Evolutionary conservation across 164 flowering plant species (phyloP), one percentile per base, ranked within the genome.

Genomic region (Buxus sempervirens): DNA sequence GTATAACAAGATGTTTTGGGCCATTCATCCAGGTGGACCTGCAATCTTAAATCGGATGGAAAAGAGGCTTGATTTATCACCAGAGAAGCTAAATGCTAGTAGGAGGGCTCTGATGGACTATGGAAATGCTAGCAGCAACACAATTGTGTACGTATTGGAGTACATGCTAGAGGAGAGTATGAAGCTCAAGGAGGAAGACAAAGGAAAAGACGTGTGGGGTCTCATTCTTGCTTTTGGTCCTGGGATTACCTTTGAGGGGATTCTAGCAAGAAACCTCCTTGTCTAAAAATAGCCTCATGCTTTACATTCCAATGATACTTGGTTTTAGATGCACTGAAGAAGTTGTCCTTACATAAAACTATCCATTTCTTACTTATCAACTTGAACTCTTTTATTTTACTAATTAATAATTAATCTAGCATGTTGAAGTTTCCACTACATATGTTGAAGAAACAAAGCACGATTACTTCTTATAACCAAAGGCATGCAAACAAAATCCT

Each of bases 1-100:
- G 9, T 91, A 90, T 60, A 88, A 94, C 76, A 78, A 83, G 69
- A 66, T 91, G 77, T 94, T 94, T 63, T 94, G 97, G 98, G 98
- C 97, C 0, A 97, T 94, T 53, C 98, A 94, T 78, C 97, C 98
- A 0, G 96, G 97, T 0, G 93, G 97, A 2, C 97, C 96, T 4
- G 98, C 96, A 9, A 90, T 94, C 41, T 71, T 94, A 79, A 90
- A 94, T 72, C 72, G 93, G 66, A 19, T 91, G 77, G 97, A 91
- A 60, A 94, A 91, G 79, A 78, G 91, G 76, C 81, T 94, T n/a
- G 78, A 87, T n/a, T 71, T 94, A 82, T 54, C 64, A 41, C 93
- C 97, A 0, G 90, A 87, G 62, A 94, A 94, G 73, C 76, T 90
- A 58, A 81, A 41, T 27, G 85, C 91, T 2, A 94, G 98, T 67